Evolutionary conservation across 305 asterid genomes (phyloP).

Genomic region (Rubia tinctorum): DNA sequence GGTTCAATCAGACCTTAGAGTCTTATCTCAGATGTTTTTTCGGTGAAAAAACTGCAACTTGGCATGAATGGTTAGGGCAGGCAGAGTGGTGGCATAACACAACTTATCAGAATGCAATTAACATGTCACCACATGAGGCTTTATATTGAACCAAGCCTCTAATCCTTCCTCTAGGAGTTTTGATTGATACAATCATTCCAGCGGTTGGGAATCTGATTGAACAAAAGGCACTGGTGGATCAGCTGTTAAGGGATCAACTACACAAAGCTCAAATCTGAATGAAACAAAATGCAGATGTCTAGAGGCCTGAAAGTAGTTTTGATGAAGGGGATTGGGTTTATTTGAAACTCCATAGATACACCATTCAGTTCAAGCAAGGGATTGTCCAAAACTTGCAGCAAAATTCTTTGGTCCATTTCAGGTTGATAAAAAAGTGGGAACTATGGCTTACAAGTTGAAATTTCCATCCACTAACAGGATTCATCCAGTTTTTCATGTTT

Average conservation of each 20-base stretch:
- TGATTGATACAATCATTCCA: neutral
- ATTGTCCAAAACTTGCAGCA: neutral
- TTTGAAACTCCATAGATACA: too few relatives aligned
- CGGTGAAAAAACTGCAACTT: too few relatives aligned
- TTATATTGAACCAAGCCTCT: neutral
- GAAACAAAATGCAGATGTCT: neutral
- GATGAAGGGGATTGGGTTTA: neutral
- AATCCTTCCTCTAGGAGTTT: neutral
- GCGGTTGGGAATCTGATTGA: neutral
- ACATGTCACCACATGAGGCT: neutral
- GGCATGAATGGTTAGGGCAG: neutral
- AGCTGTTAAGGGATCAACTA: too few relatives aligned
- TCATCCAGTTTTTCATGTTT: neutral
- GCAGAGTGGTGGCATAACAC: neutral
- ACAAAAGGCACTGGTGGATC: neutral
- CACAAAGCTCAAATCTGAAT: neutral
- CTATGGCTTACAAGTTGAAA: neutral
- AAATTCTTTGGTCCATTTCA: neutral
- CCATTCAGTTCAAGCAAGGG: neutral
- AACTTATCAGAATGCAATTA: too few relatives aligned
- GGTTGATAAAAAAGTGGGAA: neutral
- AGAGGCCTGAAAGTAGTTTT: neutral
- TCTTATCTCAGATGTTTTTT: neutral
- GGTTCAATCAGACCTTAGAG: too few relatives aligned
- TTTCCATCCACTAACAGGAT: neutral